phyloP scores from a whole-genome alignment of 306 rosid species.

The Herpetospermum pedunculosum region DNA sequence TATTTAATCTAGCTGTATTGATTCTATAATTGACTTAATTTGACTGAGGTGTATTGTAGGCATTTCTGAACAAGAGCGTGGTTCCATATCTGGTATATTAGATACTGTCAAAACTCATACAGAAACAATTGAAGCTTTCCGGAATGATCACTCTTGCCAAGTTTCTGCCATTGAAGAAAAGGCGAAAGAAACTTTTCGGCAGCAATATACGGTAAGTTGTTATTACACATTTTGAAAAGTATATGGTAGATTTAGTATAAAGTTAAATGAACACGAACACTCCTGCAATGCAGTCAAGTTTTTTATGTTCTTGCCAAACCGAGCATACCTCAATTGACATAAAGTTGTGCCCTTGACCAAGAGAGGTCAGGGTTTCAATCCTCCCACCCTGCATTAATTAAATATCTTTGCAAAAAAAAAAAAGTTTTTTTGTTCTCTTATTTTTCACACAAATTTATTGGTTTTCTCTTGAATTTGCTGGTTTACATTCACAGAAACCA shows the following conservation, averaged over 20 bases:
- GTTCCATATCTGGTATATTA: slow-evolving; percentile 35
- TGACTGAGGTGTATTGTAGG: slow-evolving; percentile 21
- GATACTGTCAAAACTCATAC: slow-evolving; percentile 37
- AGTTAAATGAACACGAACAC: neutral
- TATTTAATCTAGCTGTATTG: neutral
- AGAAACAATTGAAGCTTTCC: slow-evolving; percentile 37
- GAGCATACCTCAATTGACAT: too few species aligned
- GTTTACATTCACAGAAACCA: neutral
- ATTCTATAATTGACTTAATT: neutral
- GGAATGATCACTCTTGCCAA: slow-evolving; percentile 51
- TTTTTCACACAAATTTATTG: neutral
- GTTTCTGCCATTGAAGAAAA: slow-evolving; percentile 46
- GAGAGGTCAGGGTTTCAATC: too few species aligned
- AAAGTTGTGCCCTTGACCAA: too few species aligned
- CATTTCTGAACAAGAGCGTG: slow-evolving; percentile 33
- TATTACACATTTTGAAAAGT: neutral
- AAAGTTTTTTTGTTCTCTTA: neutral
- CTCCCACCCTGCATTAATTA: too few species aligned
- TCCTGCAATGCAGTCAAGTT: too few species aligned
- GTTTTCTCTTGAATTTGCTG: neutral
- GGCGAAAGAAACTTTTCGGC: slow-evolving; percentile 50
- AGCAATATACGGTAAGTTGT: slow-evolving; percentile 42
- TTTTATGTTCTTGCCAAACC: too few species aligned
- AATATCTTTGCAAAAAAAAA: too few species aligned
- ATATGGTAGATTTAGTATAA: neutral